These are phyloP conservation scores for Fusarium gaditjirri DNA, from an alignment of 2,329 filamentous ascomycete genomes.

Conservation along the genomic window DNA sequence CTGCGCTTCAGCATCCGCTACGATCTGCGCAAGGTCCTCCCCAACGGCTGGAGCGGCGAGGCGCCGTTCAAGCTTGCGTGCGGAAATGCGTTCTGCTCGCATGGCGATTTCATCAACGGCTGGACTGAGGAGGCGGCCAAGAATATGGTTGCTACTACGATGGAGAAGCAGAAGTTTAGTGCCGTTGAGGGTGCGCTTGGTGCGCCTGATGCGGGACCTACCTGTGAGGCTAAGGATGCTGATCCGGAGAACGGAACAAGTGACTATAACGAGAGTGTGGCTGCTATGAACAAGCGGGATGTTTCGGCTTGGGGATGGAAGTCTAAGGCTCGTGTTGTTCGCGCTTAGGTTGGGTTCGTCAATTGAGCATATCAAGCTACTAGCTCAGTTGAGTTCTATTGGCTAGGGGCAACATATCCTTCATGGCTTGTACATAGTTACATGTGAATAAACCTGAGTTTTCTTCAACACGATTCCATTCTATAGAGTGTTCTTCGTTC, in stretches of 20 bases:
- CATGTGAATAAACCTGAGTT: background rate
- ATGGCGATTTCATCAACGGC: constrained; percentile 61
- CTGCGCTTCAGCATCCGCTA: constrained; percentile 60
- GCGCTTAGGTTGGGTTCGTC: constrained; percentile 3
- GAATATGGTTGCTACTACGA: constrained; percentile 53
- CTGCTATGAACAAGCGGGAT: constrained; percentile 36
- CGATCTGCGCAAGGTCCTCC: constrained; percentile 55
- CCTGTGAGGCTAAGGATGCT: constrained; percentile 50
- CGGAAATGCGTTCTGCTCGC: constrained; percentile 54
- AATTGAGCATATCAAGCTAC: background rate
- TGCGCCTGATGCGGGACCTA: constrained; percentile 24
- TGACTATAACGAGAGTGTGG: constrained; percentile 47
- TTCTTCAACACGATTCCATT: accelerated
- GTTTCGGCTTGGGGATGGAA: constrained; percentile 32
- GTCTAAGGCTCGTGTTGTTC: constrained; percentile 25
- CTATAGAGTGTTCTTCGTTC: accelerated
- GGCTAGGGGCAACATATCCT: background rate
- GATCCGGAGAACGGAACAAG: constrained; percentile 55
- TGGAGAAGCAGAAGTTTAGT: constrained; percentile 50
- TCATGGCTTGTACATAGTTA: background rate
- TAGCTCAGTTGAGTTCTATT: background rate
- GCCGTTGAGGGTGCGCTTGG: constrained; percentile 45
- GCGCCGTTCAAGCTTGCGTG: constrained; percentile 57
- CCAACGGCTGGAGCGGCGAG: constrained; percentile 56
- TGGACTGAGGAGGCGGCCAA: constrained; percentile 49